Evolutionary conservation across 192 early-diverging fungal species (phyloP).

Genomic region (Endogone sp.): DNA sequence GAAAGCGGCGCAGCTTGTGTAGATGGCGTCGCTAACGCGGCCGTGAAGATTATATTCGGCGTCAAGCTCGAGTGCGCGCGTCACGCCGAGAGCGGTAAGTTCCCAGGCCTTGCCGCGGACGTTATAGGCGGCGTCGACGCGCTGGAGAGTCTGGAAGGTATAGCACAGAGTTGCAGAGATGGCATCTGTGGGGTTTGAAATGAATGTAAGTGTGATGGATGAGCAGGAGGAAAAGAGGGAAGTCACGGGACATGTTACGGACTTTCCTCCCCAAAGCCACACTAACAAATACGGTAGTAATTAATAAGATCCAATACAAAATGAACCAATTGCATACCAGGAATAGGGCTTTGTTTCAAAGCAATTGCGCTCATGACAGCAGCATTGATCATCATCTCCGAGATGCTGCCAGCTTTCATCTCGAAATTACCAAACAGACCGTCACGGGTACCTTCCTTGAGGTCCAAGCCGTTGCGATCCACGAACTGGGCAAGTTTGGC

Average conservation of each 20-base stretch:
- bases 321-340: slow-evolving; percentile 15
- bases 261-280: no score
- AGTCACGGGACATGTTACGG: background rate
- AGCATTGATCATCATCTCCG: slow-evolving; percentile 31
- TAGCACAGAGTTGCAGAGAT: slow-evolving; percentile 29
- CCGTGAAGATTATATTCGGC: slow-evolving; percentile 50
- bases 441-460: slow-evolving; percentile 3
- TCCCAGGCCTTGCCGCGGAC: slow-evolving; percentile 48
- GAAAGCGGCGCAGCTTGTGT: slow-evolving; percentile 35
- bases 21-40: slow-evolving; percentile 41
- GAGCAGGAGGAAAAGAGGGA: no score
- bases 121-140: slow-evolving; percentile 42
- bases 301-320: no score
- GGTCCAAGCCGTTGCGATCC: slow-evolving; percentile 4
- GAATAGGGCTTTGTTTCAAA: slow-evolving; percentile 53
- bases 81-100: slow-evolving; percentile 37
- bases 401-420: background rate
- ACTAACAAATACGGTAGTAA: no score
- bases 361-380: slow-evolving; percentile 42
- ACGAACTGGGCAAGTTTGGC: slow-evolving; percentile 12
- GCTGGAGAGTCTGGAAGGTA: slow-evolving; percentile 28
- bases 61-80: slow-evolving; percentile 48
- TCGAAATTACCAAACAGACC: slow-evolving; percentile 2
- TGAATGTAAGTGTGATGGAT: background rate
- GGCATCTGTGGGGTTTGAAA: slow-evolving; percentile 18